A percentile compares a stretch with the other conserved stretches of the same genome.
Conservation (phyloP, 2,329 filamentous ascomycete genomes). For the Apiospora phragmitis region DNA sequence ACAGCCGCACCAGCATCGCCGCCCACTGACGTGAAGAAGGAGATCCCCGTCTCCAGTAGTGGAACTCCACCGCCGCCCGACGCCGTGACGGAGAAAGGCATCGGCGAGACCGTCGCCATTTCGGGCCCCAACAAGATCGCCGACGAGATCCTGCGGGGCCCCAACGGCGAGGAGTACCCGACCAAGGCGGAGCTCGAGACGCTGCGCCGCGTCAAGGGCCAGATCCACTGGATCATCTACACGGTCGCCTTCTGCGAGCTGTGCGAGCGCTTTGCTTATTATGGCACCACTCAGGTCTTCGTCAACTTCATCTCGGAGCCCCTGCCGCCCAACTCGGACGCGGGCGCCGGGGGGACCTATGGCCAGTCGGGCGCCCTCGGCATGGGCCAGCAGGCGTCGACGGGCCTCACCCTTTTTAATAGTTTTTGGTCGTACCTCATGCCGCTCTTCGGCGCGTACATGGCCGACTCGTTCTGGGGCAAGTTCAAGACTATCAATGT, state of each 20-base stretch:
- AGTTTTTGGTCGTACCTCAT: slow-evolving; percentile 34
- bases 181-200: slow-evolving; percentile 55
- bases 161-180: slow-evolving; percentile 42
- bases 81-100: not conserved
- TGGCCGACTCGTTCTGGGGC: slow-evolving; percentile 62
- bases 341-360: slow-evolving; percentile 46
- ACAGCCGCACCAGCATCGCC: not conserved
- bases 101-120: not conserved
- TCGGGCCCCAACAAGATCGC: not conserved
- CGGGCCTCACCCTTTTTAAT: slow-evolving; percentile 30
- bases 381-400: slow-evolving; percentile 36
- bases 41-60: not conserved
- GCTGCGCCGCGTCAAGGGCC: slow-evolving; percentile 52
- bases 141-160: slow-evolving; percentile 19
- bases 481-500: slow-evolving; percentile 64
- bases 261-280: slow-evolving; percentile 66
- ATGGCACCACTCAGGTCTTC: slow-evolving; percentile 50
- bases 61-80: not conserved
- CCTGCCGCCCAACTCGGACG: slow-evolving; percentile 54
- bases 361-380: slow-evolving; percentile 55
- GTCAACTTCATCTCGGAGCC: slow-evolving; percentile 65
- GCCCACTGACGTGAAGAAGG: not conserved
- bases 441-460: slow-evolving; percentile 40
- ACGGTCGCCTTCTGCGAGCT: slow-evolving; percentile 65
- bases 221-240: slow-evolving; percentile 55